Evolutionary conservation across 1,139 yeast genomes (phyloP).

Genomic region (Diutina sp.): DNA sequence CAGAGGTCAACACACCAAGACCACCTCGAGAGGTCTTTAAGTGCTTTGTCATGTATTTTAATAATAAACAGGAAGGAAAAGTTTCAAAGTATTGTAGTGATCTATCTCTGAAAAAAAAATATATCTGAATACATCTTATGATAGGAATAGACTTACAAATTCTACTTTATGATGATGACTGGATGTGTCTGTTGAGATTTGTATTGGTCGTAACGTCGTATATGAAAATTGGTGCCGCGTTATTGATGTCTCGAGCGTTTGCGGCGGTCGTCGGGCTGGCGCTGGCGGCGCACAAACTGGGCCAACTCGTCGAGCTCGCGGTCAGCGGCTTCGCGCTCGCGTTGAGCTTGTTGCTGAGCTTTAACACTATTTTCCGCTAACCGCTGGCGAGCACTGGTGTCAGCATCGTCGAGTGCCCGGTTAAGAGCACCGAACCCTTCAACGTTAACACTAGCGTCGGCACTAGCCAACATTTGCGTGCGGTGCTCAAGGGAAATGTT

Average conservation of each 20-base stretch:
- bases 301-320: not conserved
- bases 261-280: not conserved
- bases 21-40: constrained; percentile 89
- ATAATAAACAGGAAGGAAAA: not conserved
- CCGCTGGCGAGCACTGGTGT: constrained; percentile 59
- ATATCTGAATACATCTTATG: too few species aligned
- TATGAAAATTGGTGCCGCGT: too few species aligned
- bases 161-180: too few species aligned
- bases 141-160: too few species aligned
- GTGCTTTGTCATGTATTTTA: constrained; percentile 6
- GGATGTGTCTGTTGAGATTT: too few species aligned
- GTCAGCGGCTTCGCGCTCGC: not conserved
- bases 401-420: constrained; percentile 67
- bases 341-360: constrained; percentile 7
- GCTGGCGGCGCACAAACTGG: not conserved
- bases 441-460: constrained; percentile 32
- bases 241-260: not conserved
- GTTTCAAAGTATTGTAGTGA: not conserved
- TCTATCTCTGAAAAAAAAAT: too few species aligned
- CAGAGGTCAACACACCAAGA: constrained; percentile 99
- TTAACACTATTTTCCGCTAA: constrained; percentile 46
- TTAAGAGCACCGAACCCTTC: constrained; percentile 50
- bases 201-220: not conserved
- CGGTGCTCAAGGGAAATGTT: constrained; percentile 75
- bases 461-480: constrained; percentile 13